Percentiles rank a stretch among this genome's conserved stretches.
phyloP scores from a whole-genome alignment of 1,284 basidiomycete genomes.

The Marasmius oreades region DNA sequence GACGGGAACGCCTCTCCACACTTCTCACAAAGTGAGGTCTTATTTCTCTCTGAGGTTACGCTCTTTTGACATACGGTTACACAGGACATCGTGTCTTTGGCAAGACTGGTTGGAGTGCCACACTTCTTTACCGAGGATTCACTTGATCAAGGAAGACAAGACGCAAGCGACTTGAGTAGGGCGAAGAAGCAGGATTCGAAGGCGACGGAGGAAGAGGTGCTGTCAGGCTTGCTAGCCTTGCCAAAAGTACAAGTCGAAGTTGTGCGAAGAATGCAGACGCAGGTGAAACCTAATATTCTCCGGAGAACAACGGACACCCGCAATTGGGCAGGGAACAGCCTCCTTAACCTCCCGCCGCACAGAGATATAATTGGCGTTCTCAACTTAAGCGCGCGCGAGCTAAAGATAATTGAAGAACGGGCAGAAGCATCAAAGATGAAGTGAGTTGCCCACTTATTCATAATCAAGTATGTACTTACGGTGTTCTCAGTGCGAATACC shows the following conservation, averaged over 20 bases:
- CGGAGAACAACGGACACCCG: background rate
- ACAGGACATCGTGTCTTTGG: conserved; percentile 28
- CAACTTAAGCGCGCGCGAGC: background rate
- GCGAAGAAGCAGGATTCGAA: no score
- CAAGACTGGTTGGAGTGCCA: conserved; percentile 22
- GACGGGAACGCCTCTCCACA: conserved; percentile 32
- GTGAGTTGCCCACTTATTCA: conserved; percentile 16
- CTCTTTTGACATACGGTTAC: background rate
- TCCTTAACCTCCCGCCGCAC: background rate
- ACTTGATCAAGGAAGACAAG: conserved; percentile 19
- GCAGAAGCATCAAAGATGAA: conserved; percentile 16
- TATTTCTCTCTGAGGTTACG: background rate
- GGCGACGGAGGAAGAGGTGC: no score
- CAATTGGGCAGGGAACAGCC: background rate
- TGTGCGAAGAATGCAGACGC: conserved; percentile 20
- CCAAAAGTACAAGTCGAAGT: conserved; percentile 15
- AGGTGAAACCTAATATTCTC: conserved; percentile 6
- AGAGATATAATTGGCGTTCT: background rate
- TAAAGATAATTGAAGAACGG: background rate
- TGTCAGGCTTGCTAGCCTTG: no score
- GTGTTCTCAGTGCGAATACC: conserved; percentile 13
- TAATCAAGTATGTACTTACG: background rate
- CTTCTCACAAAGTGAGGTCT: conserved; percentile 24
- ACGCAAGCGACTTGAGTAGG: no score
- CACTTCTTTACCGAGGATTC: conserved; percentile 23